phyloP scores from a whole-genome alignment of 2,329 filamentous ascomycete species.

The Dactylellina haptotyla region DNA sequence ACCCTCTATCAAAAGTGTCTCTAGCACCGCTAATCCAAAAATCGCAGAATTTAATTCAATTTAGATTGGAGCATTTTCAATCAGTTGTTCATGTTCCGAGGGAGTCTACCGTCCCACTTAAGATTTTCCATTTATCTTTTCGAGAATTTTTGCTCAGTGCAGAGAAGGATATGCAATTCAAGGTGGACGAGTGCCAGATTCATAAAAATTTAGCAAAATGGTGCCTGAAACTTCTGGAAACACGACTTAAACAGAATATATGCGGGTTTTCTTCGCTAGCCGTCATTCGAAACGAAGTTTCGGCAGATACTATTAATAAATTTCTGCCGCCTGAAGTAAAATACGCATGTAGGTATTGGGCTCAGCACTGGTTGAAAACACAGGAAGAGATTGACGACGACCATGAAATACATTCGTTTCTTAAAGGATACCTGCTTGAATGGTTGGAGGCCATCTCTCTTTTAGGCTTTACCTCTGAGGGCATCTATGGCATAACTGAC shows the following conservation, averaged over 20 bases:
- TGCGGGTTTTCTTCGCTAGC: background rate
- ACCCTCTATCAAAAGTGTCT: background rate
- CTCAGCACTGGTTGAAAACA: background rate
- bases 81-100: slow-evolving; percentile 12
- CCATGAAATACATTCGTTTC: background rate
- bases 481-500: background rate
- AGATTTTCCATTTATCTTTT: slow-evolving; percentile 20
- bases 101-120: background rate
- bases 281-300: background rate
- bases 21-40: background rate
- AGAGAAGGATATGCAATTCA: slow-evolving; percentile 5
- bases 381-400: background rate
- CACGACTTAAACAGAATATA: background rate
- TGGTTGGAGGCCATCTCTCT: slow-evolving; percentile 11
- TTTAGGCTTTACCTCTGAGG: background rate
- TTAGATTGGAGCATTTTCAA: background rate
- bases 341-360: background rate
- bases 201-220: background rate
- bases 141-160: slow-evolving; percentile 59
- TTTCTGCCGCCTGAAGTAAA: background rate
- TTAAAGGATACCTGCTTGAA: slow-evolving; percentile 3
- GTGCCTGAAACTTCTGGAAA: slow-evolving; percentile 7
- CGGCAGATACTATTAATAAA: background rate
- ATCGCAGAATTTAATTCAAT: background rate
- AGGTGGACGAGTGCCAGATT: background rate